phyloP scores from a whole-genome alignment of 2,329 filamentous ascomycete genomes.

The Gremmenia infestans region DNA sequence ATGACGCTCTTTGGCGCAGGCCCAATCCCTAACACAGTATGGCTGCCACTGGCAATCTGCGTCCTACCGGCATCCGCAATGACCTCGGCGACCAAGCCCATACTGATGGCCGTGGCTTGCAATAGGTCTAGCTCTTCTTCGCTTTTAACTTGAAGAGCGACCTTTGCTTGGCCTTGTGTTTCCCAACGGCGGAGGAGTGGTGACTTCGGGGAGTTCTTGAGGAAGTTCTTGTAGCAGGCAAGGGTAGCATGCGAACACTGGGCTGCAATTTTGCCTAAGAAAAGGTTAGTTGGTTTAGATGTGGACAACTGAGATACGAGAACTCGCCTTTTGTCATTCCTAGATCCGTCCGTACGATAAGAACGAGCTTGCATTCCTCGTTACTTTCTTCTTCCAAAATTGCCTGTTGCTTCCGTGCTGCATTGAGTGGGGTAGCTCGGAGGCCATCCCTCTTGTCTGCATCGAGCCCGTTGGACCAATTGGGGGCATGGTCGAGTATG shows the following conservation, averaged over 20 bases:
- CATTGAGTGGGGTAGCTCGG: slow-evolving; percentile 27
- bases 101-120: slow-evolving; percentile 72
- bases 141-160: slow-evolving; percentile 82
- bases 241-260: slow-evolving; percentile 95
- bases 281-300: background rate
- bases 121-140: slow-evolving; percentile 74
- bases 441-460: slow-evolving; percentile 56
- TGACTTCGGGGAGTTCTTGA: slow-evolving; percentile 49
- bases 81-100: slow-evolving; percentile 83
- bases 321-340: slow-evolving; percentile 90
- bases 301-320: slow-evolving; percentile 2
- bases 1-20: slow-evolving; percentile 81
- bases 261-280: slow-evolving; percentile 86
- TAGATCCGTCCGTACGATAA: slow-evolving; percentile 88
- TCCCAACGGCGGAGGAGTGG: slow-evolving; percentile 81
- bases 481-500: slow-evolving; percentile 60
- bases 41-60: slow-evolving; percentile 89
- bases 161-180: slow-evolving; percentile 79
- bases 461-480: slow-evolving; percentile 58
- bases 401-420: slow-evolving; percentile 32
- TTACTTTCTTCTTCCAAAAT: slow-evolving; percentile 34
- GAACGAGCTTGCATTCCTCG: slow-evolving; percentile 90
- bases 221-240: slow-evolving; percentile 87
- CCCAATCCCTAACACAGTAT: slow-evolving; percentile 83
- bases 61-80: slow-evolving; percentile 95